Percentiles rank a stretch among this genome's conserved stretches.
Evolutionary conservation across 2,329 filamentous ascomycete species (phyloP).

Genomic region (Fusarium miscanthi): DNA sequence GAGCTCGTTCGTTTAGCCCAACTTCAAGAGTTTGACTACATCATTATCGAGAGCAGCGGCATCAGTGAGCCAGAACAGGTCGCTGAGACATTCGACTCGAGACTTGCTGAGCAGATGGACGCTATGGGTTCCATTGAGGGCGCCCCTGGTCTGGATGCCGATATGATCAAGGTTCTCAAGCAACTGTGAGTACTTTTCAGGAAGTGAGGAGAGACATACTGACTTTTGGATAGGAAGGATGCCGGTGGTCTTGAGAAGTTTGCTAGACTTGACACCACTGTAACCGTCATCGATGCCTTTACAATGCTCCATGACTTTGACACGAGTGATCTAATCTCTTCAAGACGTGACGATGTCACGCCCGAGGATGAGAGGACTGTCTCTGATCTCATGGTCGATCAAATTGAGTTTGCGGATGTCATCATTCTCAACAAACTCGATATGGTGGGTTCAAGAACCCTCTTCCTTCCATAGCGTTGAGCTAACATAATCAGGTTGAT

Average conservation of each 20-base stretch:
- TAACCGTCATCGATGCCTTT: conserved; percentile 79
- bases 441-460: conserved; percentile 55
- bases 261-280: conserved; percentile 75
- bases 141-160: conserved; percentile 49
- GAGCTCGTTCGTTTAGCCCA: conserved; percentile 74
- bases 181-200: conserved; percentile 45
- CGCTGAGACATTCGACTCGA: conserved; percentile 75
- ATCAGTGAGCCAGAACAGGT: conserved; percentile 81
- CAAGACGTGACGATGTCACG: conserved; percentile 70
- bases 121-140: conserved; percentile 47
- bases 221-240: conserved; percentile 51
- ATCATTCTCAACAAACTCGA: conserved; percentile 78
- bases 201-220: background rate
- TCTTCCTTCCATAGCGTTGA: background rate
- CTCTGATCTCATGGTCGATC: conserved; percentile 80
- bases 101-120: conserved; percentile 61
- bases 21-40: conserved; percentile 74
- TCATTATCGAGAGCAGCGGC: conserved; percentile 77
- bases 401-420: conserved; percentile 82
- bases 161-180: conserved; percentile 51
- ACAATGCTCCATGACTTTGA: conserved; percentile 79
- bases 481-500: conserved; percentile 46
- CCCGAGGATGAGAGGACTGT: conserved; percentile 78
- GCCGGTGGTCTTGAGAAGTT: conserved; percentile 74
- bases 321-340: conserved; percentile 74